phyloP scores from a whole-genome alignment of 306 rosid species.

The Myrica gale region DNA sequence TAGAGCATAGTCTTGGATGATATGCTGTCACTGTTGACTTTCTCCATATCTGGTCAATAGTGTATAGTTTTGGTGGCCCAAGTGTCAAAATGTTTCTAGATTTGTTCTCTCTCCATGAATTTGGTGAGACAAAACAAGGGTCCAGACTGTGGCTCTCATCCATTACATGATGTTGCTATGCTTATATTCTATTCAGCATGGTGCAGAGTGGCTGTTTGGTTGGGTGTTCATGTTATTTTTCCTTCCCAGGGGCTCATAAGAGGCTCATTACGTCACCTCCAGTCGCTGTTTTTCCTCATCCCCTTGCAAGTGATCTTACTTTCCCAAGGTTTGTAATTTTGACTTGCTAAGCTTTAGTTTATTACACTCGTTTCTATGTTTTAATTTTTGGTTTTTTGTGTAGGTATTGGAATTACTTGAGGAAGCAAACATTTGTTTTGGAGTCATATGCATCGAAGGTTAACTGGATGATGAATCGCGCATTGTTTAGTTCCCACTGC shows the following conservation, averaged over 20 bases:
- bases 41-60: neutral
- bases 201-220: conserved; percentile 6
- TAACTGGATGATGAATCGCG: conserved; percentile 91
- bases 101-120: neutral
- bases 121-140: neutral
- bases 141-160: neutral
- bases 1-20: neutral
- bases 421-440: conserved; percentile 97
- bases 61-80: neutral
- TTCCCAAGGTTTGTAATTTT: conserved; percentile 71
- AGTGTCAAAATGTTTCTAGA: neutral
- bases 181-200: neutral
- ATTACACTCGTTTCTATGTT: conserved; percentile 19
- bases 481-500: conserved; percentile 73
- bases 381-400: conserved; percentile 27
- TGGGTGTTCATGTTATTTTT: conserved; percentile 25
- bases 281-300: conserved; percentile 96
- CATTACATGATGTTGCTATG: neutral
- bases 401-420: conserved; percentile 99
- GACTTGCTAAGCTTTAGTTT: conserved; percentile 12
- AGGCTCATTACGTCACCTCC: conserved; percentile 92
- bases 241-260: conserved; percentile 76
- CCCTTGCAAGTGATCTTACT: conserved; percentile 93
- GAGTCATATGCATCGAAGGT: conserved; percentile 83
- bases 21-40: neutral